Base-by-base conservation (phyloP, 305 asterid genomes). In the Solanum chacoense region DNA sequence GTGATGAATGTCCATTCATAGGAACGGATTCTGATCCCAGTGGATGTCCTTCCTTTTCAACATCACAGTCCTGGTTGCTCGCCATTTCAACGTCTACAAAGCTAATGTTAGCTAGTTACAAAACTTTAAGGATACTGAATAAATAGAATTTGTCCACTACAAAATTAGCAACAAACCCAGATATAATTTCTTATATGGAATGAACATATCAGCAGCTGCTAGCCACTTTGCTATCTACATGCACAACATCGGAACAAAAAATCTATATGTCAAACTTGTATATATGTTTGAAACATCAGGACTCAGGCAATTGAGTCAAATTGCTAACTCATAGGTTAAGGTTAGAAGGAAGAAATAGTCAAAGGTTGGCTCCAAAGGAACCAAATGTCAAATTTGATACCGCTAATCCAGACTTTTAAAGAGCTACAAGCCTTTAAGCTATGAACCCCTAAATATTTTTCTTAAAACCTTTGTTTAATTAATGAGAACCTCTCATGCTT, bases 31-130 rank as follows among this genome's bases (percentile, higher is more conserved):
- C 93, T 50, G 90, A 89, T 67, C 88, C 91, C 20, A 90, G 40
- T 87, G 88, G 95, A 89, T 89, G 92, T 77, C 86, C 87, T 88
- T 91, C 93, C 73, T 91, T 89, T 75, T 89, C 92, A 87, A 88
- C 90, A 88, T 85, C 88, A 67, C 76, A 88, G 71, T 85, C 91
- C 42, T 85, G 92, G 88, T 91, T 92, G 91, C 88, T 89, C 79
- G 26, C 93, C 91, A 89, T 90, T 88, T 95, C 94, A 80, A 88
- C 87, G 74, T 89, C 96, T 94, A 86, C 59, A 87, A 88, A 90
- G 84, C 84, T 88, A 69, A 76, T 88, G 92, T 91, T 67, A 92
- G 92, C 85, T 86, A 76, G 45, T 12, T 67, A 18, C 32, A 36
- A 80, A 74, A 73, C 88, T 79, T 1, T 36, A 73, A 50, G 45